Evolutionary conservation across 495 filamentous ascomycete genomes (phyloP).

Genomic region (Penicillium longicatenatum): DNA sequence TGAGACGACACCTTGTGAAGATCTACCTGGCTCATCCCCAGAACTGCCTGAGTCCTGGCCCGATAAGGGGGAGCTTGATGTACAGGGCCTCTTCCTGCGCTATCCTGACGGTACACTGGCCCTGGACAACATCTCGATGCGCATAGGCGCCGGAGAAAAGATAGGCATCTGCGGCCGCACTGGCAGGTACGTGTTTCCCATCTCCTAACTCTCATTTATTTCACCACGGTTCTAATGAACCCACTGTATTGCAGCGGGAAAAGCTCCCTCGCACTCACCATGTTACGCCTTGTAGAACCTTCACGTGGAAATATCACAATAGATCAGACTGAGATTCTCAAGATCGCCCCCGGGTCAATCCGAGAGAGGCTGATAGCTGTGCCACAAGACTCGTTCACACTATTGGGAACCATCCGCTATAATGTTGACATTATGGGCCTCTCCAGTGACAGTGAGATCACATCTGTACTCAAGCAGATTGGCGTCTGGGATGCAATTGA

Average conservation of each 20-base stretch:
- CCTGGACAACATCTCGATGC: background rate
- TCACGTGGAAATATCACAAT: no score
- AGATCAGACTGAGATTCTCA: no score
- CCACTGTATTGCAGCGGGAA: no score
- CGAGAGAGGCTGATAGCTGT: background rate
- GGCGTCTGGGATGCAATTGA: slow-evolving; percentile 42
- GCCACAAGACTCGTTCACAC: background rate
- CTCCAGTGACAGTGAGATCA: background rate
- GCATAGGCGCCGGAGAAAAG: background rate
- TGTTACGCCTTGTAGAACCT: no score
- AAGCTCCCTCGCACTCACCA: no score
- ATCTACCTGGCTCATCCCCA: background rate
- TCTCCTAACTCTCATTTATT: no score
- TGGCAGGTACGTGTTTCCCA: background rate
- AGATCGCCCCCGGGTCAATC: no score
- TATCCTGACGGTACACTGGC: no score
- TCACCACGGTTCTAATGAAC: no score
- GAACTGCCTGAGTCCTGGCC: slow-evolving; percentile 29
- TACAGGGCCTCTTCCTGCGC: no score
- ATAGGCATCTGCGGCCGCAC: slow-evolving; percentile 3
- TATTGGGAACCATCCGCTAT: background rate
- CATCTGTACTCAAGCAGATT: background rate
- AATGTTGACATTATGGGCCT: background rate
- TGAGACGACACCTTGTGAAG: background rate
- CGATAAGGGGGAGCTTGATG: background rate